phyloP scores from a whole-genome alignment of 805 yeast genomes.

The Kuraishia hungarica region DNA sequence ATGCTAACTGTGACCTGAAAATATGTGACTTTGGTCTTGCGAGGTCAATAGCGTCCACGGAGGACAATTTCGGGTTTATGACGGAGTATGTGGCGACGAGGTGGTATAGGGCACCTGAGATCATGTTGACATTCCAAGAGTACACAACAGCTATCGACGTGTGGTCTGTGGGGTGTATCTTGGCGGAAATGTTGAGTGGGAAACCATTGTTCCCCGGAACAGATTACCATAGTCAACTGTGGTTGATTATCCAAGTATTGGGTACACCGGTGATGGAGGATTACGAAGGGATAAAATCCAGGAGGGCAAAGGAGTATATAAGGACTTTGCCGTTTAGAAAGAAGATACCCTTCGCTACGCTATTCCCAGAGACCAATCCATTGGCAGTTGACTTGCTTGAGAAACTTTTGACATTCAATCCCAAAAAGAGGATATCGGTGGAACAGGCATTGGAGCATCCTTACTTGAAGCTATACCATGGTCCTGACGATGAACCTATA shows the following conservation, averaged over 20 bases:
- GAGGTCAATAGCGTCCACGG: slow-evolving; percentile 12
- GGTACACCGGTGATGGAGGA: slow-evolving; percentile 87
- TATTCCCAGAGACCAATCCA: slow-evolving; percentile 50
- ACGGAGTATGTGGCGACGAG: slow-evolving; percentile 82
- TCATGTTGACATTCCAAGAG: slow-evolving; percentile 89
- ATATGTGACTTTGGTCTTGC: slow-evolving; percentile 77
- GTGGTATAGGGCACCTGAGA: slow-evolving; percentile 86
- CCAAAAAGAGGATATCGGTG: slow-evolving; percentile 74
- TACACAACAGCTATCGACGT: slow-evolving; percentile 93
- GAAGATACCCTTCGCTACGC: slow-evolving; percentile 44
- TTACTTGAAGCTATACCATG: slow-evolving; percentile 81
- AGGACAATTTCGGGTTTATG: slow-evolving; percentile 32
- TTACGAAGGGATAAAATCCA: slow-evolving; percentile 63
- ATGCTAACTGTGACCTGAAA: slow-evolving; percentile 65
- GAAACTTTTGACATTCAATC: slow-evolving; percentile 75
- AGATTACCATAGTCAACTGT: slow-evolving; percentile 86
- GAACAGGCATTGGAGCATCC: slow-evolving; percentile 82
- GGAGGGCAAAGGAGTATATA: slow-evolving; percentile 84
- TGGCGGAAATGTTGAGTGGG: slow-evolving; percentile 84
- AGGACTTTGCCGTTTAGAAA: slow-evolving; percentile 66
- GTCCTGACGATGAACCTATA: slow-evolving; percentile 87
- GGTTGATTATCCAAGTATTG: slow-evolving; percentile 72
- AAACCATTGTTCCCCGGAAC: slow-evolving; percentile 89
- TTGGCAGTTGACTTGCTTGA: slow-evolving; percentile 59
- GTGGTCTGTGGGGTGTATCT: slow-evolving; percentile 95